Percentiles rank a stretch among this genome's conserved stretches.
Conservation (phyloP, 2,329 filamentous ascomycete species). For the Fusarium udum region DNA sequence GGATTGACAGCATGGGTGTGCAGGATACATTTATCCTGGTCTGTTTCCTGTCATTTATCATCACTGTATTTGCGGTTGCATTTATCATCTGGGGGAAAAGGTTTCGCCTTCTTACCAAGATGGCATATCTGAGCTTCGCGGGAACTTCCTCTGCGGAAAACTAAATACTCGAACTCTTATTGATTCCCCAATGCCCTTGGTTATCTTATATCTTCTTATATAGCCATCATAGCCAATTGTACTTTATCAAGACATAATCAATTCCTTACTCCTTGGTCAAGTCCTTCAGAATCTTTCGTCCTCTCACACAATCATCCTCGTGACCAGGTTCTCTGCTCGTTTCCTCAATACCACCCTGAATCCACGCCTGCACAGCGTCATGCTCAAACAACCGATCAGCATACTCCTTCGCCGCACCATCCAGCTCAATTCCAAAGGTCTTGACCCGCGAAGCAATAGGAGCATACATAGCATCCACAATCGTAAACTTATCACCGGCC, state of each 20-base stretch:
- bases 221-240: neutral
- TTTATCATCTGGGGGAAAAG: neutral
- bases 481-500: slow-evolving; percentile 50
- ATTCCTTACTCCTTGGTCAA: slow-evolving; percentile 15
- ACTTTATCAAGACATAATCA: rapidly evolving
- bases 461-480: slow-evolving; percentile 55
- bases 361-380: slow-evolving; percentile 51
- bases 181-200: neutral
- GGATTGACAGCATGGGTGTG: neutral
- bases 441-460: slow-evolving; percentile 52
- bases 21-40: neutral
- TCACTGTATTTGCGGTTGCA: neutral
- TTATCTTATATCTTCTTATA: neutral
- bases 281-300: slow-evolving; percentile 46
- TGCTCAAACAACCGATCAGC: slow-evolving; percentile 47
- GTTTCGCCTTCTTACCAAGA: neutral
- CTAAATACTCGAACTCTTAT: rapidly evolving
- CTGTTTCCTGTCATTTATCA: neutral
- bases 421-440: slow-evolving; percentile 50
- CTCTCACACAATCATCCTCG: slow-evolving; percentile 50
- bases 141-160: neutral
- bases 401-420: slow-evolving; percentile 47
- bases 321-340: slow-evolving; percentile 50
- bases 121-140: neutral
- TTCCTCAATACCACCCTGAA: slow-evolving; percentile 51